These are phyloP conservation scores for Leccinum rimulosum DNA, from an alignment of 768 basidiomycete species.

Conservation along the genomic window DNA sequence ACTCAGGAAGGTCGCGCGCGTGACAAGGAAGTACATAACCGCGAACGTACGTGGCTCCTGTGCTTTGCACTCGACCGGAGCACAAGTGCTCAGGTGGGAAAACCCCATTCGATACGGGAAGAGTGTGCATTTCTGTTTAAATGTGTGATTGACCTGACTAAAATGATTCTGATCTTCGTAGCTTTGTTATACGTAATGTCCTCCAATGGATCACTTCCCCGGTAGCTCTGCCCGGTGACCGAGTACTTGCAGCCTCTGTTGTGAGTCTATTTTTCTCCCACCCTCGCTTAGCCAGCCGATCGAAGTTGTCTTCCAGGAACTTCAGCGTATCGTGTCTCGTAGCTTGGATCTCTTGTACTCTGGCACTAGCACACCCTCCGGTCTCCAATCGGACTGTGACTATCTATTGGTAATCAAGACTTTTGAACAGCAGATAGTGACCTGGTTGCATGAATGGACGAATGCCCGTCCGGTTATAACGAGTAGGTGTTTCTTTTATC, in stretches of 20 bases:
- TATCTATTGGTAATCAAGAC: slow-evolving; percentile 82
- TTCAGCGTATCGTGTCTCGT: slow-evolving; percentile 87
- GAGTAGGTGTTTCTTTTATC: slow-evolving; percentile 15
- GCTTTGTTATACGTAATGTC: slow-evolving; percentile 85
- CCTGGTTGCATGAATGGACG: slow-evolving; percentile 58
- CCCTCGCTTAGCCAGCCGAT: background rate
- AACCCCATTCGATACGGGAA: slow-evolving; percentile 89
- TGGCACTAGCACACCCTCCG: slow-evolving; percentile 73
- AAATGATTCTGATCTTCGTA: slow-evolving; percentile 27
- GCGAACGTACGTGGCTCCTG: slow-evolving; percentile 92
- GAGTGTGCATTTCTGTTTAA: slow-evolving; percentile 59
- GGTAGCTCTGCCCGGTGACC: slow-evolving; percentile 61
- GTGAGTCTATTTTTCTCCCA: slow-evolving; percentile 39
- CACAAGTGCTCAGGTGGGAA: slow-evolving; percentile 94
- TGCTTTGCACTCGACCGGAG: slow-evolving; percentile 88
- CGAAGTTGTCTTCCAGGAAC: slow-evolving; percentile 46
- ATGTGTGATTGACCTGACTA: background rate
- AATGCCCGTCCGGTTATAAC: slow-evolving; percentile 14
- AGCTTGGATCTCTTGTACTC: slow-evolving; percentile 91
- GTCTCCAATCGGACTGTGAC: slow-evolving; percentile 80
- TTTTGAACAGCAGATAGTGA: slow-evolving; percentile 73
- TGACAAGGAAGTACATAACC: slow-evolving; percentile 85
- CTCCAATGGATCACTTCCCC: slow-evolving; percentile 70
- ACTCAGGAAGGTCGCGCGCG: slow-evolving; percentile 78
- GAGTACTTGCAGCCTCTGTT: slow-evolving; percentile 70